Conservation (phyloP, 2,329 filamentous ascomycete genomes). For the Stachybotrys echinatus region DNA sequence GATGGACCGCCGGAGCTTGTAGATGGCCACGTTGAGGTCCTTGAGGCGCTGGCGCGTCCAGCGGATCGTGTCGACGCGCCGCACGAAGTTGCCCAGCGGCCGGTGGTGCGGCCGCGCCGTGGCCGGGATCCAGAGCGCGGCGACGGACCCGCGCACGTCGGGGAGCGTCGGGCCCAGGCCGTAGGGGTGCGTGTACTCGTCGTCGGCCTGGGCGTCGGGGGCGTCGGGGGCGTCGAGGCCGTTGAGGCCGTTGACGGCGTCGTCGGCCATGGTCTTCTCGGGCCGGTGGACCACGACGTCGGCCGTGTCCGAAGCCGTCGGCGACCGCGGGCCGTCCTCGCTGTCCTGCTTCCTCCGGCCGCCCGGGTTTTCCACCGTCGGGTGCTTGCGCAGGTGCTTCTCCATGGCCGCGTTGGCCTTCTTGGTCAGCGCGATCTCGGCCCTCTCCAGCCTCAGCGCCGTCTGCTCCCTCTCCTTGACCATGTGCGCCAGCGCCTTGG, state of each 20-base stretch:
- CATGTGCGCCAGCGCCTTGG: slow-evolving; percentile 70
- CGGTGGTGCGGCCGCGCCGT: slow-evolving; percentile 73
- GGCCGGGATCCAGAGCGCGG: slow-evolving; percentile 67
- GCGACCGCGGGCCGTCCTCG: background rate
- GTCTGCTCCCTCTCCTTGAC: slow-evolving; percentile 77
- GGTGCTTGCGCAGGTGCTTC: slow-evolving; percentile 35
- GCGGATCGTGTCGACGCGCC: slow-evolving; percentile 92
- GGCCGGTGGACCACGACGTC: too few species aligned
- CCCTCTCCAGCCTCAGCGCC: slow-evolving; percentile 76
- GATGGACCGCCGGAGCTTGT: slow-evolving; percentile 68
- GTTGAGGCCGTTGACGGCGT: background rate
- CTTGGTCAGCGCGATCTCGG: slow-evolving; percentile 81
- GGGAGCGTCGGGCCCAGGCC: slow-evolving; percentile 27
- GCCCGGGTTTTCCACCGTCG: background rate
- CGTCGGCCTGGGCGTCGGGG: slow-evolving; percentile 14
- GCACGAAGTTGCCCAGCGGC: slow-evolving; percentile 63
- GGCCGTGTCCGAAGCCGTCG: background rate
- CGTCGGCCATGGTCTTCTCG: background rate
- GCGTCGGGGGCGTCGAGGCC: slow-evolving; percentile 1
- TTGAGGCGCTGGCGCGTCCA: slow-evolving; percentile 62
- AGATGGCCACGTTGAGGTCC: slow-evolving; percentile 33
- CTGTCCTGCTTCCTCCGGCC: background rate
- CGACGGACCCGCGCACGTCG: slow-evolving; percentile 46
- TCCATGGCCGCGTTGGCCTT: slow-evolving; percentile 67
- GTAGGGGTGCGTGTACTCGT: slow-evolving; percentile 30